A percentile compares a stretch with the other conserved stretches of the same genome.
phyloP scores from a whole-genome alignment of 495 filamentous ascomycete genomes.

The Bombardia bombarda region DNA sequence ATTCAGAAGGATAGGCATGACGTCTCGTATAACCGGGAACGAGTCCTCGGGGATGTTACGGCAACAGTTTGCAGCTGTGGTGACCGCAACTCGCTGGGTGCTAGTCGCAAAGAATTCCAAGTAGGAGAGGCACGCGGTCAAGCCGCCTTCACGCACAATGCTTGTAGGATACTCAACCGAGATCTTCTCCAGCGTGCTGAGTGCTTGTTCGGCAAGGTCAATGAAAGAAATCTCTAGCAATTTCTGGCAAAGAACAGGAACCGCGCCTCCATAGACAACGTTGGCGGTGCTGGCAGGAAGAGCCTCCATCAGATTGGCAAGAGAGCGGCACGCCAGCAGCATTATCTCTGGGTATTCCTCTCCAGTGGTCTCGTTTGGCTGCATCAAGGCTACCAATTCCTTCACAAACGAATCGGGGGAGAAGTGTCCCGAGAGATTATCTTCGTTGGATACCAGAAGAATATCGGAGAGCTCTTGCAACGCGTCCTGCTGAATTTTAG shows the following conservation, averaged over 20 bases:
- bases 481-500: slow-evolving; percentile 82
- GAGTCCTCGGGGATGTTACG: slow-evolving; percentile 91
- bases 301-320: slow-evolving; percentile 98
- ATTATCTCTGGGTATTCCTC: slow-evolving; percentile 96
- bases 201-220: slow-evolving; percentile 91
- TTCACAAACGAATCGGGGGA: slow-evolving; percentile 91
- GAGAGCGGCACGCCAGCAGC: slow-evolving; percentile 90
- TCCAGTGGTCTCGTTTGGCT: slow-evolving; percentile 71
- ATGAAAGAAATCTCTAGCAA: slow-evolving; percentile 92
- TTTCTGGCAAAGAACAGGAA: slow-evolving; percentile 89
- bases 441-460: slow-evolving; percentile 88
- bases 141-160: slow-evolving; percentile 91
- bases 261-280: slow-evolving; percentile 92
- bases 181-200: slow-evolving; percentile 96
- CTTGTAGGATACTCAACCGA: slow-evolving; percentile 93
- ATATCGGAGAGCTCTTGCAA: slow-evolving; percentile 91
- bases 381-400: slow-evolving; percentile 88
- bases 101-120: slow-evolving; percentile 97
- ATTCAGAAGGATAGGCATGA: slow-evolving; percentile 89
- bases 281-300: slow-evolving; percentile 85
- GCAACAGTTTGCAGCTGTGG: slow-evolving; percentile 95
- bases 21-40: slow-evolving; percentile 78
- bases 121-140: slow-evolving; percentile 88
- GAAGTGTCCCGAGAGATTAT: slow-evolving; percentile 93
- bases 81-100: slow-evolving; percentile 93